phyloP scores from a whole-genome alignment of 179 eudicot species.

The Actinidia polygama region DNA sequence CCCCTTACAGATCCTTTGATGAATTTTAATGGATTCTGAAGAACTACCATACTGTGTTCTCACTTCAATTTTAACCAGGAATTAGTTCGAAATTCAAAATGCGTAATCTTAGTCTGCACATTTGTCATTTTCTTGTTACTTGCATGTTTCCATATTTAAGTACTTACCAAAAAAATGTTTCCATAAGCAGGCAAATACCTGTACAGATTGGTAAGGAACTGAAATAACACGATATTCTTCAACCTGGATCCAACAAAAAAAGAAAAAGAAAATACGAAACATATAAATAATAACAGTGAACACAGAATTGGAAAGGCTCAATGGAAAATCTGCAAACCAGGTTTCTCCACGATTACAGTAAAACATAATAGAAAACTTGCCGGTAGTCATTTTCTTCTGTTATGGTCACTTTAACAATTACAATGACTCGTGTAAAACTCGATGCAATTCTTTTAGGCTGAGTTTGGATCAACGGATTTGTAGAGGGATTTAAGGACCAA shows the following conservation, averaged over 20 bases:
- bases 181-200: slow-evolving; percentile 52
- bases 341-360: neutral
- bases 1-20: neutral
- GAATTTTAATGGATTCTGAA: neutral
- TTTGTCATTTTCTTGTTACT: neutral
- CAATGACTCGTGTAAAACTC: neutral
- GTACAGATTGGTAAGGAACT: slow-evolving; percentile 75
- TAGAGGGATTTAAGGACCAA: too few relatives aligned
- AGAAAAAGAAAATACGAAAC: neutral
- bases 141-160: neutral
- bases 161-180: neutral
- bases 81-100: neutral
- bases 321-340: slow-evolving; percentile 14
- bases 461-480: too few relatives aligned
- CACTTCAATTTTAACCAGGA: neutral
- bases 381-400: neutral
- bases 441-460: neutral
- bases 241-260: slow-evolving; percentile 57
- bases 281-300: neutral
- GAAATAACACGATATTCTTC: slow-evolving; percentile 79
- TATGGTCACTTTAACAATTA: neutral
- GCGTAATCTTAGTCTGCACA: neutral
- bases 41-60: neutral
- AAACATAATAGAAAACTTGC: neutral
- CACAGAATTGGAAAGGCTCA: neutral